A percentile compares a stretch with the other conserved stretches of the same genome.
Conservation (phyloP, 2,329 filamentous ascomycete genomes). For the Fusarium sp. region DNA sequence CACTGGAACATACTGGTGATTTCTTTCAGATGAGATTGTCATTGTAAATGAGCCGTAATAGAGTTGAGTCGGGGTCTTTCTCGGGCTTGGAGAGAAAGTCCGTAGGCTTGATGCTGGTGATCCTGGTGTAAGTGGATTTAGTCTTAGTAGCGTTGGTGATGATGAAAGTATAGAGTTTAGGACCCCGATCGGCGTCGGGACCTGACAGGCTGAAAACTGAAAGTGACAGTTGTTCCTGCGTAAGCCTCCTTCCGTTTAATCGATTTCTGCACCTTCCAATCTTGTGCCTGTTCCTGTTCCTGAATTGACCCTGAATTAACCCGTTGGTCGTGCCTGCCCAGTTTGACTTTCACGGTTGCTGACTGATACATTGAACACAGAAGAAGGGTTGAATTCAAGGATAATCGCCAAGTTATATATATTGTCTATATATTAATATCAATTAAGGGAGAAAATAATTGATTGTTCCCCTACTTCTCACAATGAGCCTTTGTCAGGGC, state of each 20-base stretch:
- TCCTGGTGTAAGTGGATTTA: background rate
- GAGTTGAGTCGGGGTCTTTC: background rate
- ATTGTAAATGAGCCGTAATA: background rate
- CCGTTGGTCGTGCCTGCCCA: background rate
- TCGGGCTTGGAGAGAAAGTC: background rate
- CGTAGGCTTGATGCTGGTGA: background rate
- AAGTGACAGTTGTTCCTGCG: constrained; percentile 30
- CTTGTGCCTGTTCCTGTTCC: constrained; percentile 12
- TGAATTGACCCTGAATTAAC: background rate
- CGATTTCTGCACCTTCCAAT: constrained; percentile 1
- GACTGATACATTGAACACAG: background rate
- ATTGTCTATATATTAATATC: constrained; percentile 6
- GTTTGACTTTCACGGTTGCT: background rate
- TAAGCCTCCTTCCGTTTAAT: constrained; percentile 28
- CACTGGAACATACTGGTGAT: constrained; percentile 11
- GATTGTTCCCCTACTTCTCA: background rate
- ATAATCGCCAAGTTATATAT: background rate
- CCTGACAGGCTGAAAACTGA: background rate
- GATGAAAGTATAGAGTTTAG: constrained; percentile 6
- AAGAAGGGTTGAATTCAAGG: background rate
- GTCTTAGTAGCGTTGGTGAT: background rate
- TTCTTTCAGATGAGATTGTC: background rate
- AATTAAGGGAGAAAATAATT: background rate
- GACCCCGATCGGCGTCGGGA: background rate
- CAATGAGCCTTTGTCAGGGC: background rate